Evolutionary conservation across 352 stramenopile species (phyloP).

Genomic region (Globisporangium megalacanthum): DNA sequence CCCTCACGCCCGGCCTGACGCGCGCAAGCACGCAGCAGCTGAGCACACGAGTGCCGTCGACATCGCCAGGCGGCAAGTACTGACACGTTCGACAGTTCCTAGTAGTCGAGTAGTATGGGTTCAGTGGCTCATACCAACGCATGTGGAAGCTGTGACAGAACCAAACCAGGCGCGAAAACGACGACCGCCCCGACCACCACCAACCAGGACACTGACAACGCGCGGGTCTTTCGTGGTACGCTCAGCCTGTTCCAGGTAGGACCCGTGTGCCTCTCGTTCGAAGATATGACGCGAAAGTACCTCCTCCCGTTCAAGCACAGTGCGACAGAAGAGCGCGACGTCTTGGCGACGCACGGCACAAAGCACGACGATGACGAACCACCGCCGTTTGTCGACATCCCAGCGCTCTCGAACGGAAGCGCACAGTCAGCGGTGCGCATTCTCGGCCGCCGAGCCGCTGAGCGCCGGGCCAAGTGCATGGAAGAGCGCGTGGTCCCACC

Average conservation of each 20-base stretch:
- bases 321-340: conserved; percentile 25
- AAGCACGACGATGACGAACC: conserved; percentile 31
- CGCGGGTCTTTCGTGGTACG: background rate
- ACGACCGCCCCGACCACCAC: background rate
- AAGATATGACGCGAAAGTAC: conserved; percentile 71
- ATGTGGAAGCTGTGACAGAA: no score
- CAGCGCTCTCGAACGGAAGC: conserved; percentile 15
- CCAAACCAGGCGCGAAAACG: background rate
- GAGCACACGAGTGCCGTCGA: background rate
- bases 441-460: conserved; percentile 26
- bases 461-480: conserved; percentile 36
- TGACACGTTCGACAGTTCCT: no score
- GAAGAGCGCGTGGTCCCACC: conserved; percentile 32
- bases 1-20: conserved; percentile 10
- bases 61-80: background rate
- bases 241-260: conserved; percentile 36
- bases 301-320: conserved; percentile 60
- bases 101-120: no score
- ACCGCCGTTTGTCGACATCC: conserved; percentile 18
- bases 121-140: no score
- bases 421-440: conserved; percentile 19
- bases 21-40: background rate
- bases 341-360: conserved; percentile 41
- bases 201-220: background rate
- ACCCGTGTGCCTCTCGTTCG: conserved; percentile 51